Base-by-base conservation (phyloP, 1,139 yeast genomes). In the Candida gigantensis region DNA sequence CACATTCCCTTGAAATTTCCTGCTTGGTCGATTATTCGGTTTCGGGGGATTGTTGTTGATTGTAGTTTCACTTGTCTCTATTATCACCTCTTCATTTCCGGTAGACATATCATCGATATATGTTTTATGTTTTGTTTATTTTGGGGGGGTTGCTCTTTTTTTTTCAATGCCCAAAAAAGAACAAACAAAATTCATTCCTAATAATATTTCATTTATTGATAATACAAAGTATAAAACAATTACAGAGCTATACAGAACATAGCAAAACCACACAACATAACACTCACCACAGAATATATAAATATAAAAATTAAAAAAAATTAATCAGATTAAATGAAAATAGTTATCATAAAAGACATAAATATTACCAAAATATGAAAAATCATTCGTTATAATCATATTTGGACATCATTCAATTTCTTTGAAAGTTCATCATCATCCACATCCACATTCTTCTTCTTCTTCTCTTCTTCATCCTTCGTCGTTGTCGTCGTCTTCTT, bases 401-500 rank as follows among this genome's bases (percentile, higher is more conserved):
- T 32, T 6, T 28, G 18, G 20, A 28, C 31, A 28, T 15, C 23
- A 20, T 28, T 17, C 10, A 35, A 30, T 30, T 35, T 30, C 18
- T 25, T 28, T 24, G 23, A 19, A 12, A 32, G 24, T 6, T 32
- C 30, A 16, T 32, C 24, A 18, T 6, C n/a, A n/a, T n/a, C n/a
- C n/a, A n/a, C n/a, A n/a, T n/a, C n/a, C n/a, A n/a, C n/a, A n/a
- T n/a, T n/a, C n/a, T n/a, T n/a, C n/a, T n/a, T n/a, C n/a, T n/a
- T n/a, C n/a, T n/a, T 18, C 24, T 27, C 13, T 9, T 6, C 11
- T 15, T 17, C 67, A 75, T 54, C 70, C 24, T 15, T 14, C 13
- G 17, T 18, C 24, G n/a, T 16, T 16, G 19, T 40, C 36, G 3
- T 30, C 37, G 36, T 44, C 44, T 13, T 34, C 21, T 28, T 32